Evolutionary conservation across 2,329 filamentous ascomycete genomes (phyloP), one percentile per base, ranked within the genome.

Genomic region (Claviceps humidiphila): DNA sequence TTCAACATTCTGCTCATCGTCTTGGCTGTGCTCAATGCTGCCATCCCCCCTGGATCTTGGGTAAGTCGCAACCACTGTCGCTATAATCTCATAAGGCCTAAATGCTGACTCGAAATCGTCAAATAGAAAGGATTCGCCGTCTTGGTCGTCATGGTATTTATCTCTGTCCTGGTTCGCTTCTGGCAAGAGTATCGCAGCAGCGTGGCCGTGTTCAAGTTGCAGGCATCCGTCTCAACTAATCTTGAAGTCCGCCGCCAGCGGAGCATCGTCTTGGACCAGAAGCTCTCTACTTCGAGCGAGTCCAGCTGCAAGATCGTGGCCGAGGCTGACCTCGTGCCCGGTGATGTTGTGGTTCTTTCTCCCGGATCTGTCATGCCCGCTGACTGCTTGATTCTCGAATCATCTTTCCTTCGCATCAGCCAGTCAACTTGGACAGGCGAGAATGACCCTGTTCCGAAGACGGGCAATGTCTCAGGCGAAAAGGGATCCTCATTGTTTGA

Each of bases 401-500:
- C 61, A 1, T 59, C 56, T 9, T 64, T 62, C 40, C 54, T 63
- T 1, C 61, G 60, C 3, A 53, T 64, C 49, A 60, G 61, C 40
- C 61, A 63, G 49, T 63, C 61, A n/a, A 61, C 59, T 14, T 63
- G 61, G 60, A 64, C 61, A 0, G 62, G 62, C 14, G 62, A 64
- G 49, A 63, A 53, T 48, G 57, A 57, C 8, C 61, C 62, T 2
- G 59, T 60, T 2, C 51, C 57, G n/a, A 64, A 64, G 51, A 42
- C 47, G 1, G 47, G 60, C 1, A 53, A 50, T 14, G 13, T 26
- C 2, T 40, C 22, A 11, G 59, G 56, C 26, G 56, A 58, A 38
- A 63, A 62, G 30, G 54, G 57, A 2, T 49, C 48, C 9, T 54
- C 56, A 0, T 50, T 62, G 5, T 64, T 63, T 30, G 62, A 64